Evolutionary conservation across 2,329 filamentous ascomycete genomes (phyloP).

Genomic region (Harringtonia lauricola): DNA sequence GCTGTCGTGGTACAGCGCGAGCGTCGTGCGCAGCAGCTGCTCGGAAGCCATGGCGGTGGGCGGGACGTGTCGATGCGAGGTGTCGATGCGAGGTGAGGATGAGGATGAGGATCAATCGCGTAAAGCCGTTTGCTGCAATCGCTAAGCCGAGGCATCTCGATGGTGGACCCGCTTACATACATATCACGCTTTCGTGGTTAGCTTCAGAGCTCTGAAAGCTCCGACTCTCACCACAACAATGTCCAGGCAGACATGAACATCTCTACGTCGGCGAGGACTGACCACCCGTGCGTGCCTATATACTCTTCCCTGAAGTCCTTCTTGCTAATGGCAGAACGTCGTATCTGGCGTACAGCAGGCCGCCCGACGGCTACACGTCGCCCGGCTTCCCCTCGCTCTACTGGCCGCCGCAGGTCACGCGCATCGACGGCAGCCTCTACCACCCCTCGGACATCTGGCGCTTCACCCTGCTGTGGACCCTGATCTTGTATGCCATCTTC

Average conservation of each 20-base stretch:
- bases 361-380: slow-evolving; percentile 47
- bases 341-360: slow-evolving; percentile 11
- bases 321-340: slow-evolving; percentile 3
- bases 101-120: not conserved
- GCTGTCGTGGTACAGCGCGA: slow-evolving; percentile 44
- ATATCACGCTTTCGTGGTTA: no score
- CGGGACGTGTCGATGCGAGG: not conserved
- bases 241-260: no score
- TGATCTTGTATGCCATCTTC: slow-evolving; percentile 66
- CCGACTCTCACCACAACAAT: no score
- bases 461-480: slow-evolving; percentile 79
- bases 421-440: slow-evolving; percentile 52
- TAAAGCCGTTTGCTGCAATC: no score
- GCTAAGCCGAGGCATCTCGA: not conserved
- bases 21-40: slow-evolving; percentile 53
- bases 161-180: no score
- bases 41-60: slow-evolving; percentile 50
- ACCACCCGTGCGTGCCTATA: not conserved
- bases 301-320: not conserved
- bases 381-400: slow-evolving; percentile 76
- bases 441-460: slow-evolving; percentile 70
- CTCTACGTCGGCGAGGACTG: not conserved
- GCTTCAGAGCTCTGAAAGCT: no score
- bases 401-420: slow-evolving; percentile 47
- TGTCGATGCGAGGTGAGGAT: no score